Conservation (phyloP, 2,329 filamentous ascomycete genomes). For the Fragosphaeria purpurea region DNA sequence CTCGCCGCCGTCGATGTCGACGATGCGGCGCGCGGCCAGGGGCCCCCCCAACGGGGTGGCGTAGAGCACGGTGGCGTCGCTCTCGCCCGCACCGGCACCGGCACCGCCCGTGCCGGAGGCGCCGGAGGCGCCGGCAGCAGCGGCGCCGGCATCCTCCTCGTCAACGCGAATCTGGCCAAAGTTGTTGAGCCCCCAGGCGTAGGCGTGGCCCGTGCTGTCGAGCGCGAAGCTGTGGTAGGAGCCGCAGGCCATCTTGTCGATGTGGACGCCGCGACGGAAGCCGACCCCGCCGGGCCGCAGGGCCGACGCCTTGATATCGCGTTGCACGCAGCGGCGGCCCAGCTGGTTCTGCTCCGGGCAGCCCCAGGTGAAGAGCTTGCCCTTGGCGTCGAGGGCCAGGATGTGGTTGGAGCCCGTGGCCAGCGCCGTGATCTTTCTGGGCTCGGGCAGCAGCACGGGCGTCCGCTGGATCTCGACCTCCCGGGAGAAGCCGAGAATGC, state of each 20-base stretch:
- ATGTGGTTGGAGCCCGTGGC: slow-evolving; percentile 62
- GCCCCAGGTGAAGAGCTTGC: slow-evolving; percentile 61
- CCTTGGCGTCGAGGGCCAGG: slow-evolving; percentile 55
- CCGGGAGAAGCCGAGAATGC: slow-evolving; percentile 31
- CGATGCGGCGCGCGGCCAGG: slow-evolving; percentile 54
- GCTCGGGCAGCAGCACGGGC: slow-evolving; percentile 46
- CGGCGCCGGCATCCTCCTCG: slow-evolving; percentile 19
- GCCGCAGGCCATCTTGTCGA: slow-evolving; percentile 55
- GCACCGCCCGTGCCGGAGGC: no score
- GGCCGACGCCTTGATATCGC: slow-evolving; percentile 29
- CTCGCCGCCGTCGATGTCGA: slow-evolving; percentile 54
- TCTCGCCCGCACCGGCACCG: slow-evolving; percentile 44
- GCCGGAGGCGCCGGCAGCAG: no score
- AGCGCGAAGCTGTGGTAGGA: slow-evolving; percentile 79
- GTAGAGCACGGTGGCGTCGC: slow-evolving; percentile 61
- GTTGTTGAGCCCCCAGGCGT: slow-evolving; percentile 79
- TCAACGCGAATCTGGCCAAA: slow-evolving; percentile 65
- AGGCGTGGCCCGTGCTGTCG: slow-evolving; percentile 59
- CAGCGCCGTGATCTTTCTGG: slow-evolving; percentile 56
- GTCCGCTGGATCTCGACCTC: slow-evolving; percentile 30
- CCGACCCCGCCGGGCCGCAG: slow-evolving; percentile 23
- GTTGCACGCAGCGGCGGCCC: slow-evolving; percentile 51
- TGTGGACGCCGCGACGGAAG: slow-evolving; percentile 43
- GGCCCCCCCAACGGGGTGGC: slow-evolving; percentile 53
- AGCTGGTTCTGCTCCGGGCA: slow-evolving; percentile 58